A percentile compares a stretch with the other conserved stretches of the same genome.
phyloP scores from a whole-genome alignment of 2,329 filamentous ascomycete species.

The Nothophoma quercina region DNA sequence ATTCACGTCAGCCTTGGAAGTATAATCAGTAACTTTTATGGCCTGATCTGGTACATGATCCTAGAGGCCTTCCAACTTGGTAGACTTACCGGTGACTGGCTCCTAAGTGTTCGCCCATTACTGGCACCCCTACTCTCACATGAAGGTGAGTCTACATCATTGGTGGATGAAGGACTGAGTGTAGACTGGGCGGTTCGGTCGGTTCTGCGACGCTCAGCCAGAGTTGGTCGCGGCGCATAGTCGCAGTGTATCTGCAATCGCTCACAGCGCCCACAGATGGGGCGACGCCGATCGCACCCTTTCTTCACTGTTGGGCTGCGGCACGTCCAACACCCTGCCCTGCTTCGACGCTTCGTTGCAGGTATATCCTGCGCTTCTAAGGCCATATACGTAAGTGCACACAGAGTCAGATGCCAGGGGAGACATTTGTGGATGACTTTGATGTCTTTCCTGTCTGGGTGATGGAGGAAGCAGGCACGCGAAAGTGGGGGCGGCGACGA shows the following conservation, averaged over 20 bases:
- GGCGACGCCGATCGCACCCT: constrained; percentile 22
- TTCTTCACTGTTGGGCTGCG: constrained; percentile 25
- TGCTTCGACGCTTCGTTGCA: constrained; percentile 8
- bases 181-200: not conserved
- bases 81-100: no score
- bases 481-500: not conserved
- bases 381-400: constrained; percentile 5
- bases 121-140: not conserved
- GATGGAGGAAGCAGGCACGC: not conserved
- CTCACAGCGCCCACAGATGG: constrained; percentile 20
- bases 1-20: no score
- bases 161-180: constrained; percentile 26
- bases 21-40: no score
- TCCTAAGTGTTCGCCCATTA: no score
- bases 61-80: no score
- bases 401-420: not conserved
- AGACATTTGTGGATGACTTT: not conserved
- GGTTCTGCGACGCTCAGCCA: constrained; percentile 22
- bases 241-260: constrained; percentile 17
- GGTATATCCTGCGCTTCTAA: not conserved
- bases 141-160: constrained; percentile 40
- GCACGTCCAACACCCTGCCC: constrained; percentile 25
- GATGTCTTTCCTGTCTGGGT: not conserved
- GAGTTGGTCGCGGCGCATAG: constrained; percentile 20
- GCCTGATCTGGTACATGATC: no score